Evolutionary conservation across 2,329 filamentous ascomycete genomes (phyloP).

Genomic region (Emergomyces pasteurianus): DNA sequence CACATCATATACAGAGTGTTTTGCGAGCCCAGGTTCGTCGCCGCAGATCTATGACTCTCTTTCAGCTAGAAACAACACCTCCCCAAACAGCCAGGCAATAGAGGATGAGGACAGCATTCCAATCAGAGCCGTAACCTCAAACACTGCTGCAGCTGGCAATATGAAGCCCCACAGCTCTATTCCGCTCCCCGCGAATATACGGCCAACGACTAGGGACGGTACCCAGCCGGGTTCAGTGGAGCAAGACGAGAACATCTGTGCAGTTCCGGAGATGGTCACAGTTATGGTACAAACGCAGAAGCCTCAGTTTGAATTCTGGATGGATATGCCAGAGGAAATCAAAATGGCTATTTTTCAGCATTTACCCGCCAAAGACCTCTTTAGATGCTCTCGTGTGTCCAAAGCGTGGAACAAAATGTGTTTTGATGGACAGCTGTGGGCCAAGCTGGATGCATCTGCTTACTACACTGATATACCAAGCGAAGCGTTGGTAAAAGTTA

Average conservation of each 20-base stretch:
- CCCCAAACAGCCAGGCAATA: conserved; percentile 35
- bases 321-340: conserved; percentile 68
- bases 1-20: conserved; percentile 41
- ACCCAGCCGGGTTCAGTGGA: conserved; percentile 4
- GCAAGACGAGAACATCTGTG: conserved; percentile 18
- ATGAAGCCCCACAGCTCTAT: conserved; percentile 37
- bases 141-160: conserved; percentile 30
- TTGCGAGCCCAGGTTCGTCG: conserved; percentile 43
- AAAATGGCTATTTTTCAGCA: conserved; percentile 65
- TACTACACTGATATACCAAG: conserved; percentile 84
- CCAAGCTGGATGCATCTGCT: conserved; percentile 65
- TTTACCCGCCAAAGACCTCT: conserved; percentile 66
- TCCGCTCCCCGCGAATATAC: conserved; percentile 52
- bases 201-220: conserved; percentile 31
- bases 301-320: conserved; percentile 56
- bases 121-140: conserved; percentile 42
- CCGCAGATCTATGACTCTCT: conserved; percentile 46
- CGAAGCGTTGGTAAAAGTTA: conserved; percentile 71
- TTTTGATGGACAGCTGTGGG: conserved; percentile 93
- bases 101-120: conserved; percentile 43
- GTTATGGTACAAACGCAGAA: conserved; percentile 17
- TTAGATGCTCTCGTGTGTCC: conserved; percentile 64
- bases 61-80: conserved; percentile 38
- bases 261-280: not conserved
- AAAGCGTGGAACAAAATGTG: conserved; percentile 70